These are phyloP conservation scores for Eutypa lata DNA, from an alignment of 2,329 filamentous ascomycete species.

Conservation along the genomic window DNA sequence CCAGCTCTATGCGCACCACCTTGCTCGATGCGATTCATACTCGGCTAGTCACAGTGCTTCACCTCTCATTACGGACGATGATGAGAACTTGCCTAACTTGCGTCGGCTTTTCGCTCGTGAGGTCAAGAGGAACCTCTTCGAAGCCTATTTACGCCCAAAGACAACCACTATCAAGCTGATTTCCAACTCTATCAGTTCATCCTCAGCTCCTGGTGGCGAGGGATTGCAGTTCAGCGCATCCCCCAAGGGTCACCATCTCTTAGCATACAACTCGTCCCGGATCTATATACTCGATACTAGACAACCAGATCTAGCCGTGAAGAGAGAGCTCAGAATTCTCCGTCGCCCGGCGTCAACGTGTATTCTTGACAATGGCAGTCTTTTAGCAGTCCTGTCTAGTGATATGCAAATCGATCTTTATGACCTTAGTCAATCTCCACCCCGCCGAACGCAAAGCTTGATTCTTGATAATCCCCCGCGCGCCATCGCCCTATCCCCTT, in stretches of 20 bases:
- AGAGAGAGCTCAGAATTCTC: constrained; percentile 75
- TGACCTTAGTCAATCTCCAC: constrained; percentile 61
- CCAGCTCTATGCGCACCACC: constrained; percentile 61
- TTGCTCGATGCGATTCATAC: constrained; percentile 59
- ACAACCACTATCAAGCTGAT: constrained; percentile 75
- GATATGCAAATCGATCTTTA: constrained; percentile 88
- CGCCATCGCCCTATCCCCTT: constrained; percentile 76
- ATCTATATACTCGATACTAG: constrained; percentile 75
- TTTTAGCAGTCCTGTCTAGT: constrained; percentile 76
- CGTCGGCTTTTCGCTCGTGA: constrained; percentile 66
- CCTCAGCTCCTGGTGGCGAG: constrained; percentile 78
- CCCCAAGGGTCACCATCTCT: constrained; percentile 67
- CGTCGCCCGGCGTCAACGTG: constrained; percentile 73
- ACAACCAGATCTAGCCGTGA: constrained; percentile 57
- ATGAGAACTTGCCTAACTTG: constrained; percentile 55
- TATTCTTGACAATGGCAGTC: constrained; percentile 72
- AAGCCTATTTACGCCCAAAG: constrained; percentile 68
- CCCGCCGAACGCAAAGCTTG: constrained; percentile 70
- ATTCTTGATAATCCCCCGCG: constrained; percentile 75
- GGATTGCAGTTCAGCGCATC: constrained; percentile 83
- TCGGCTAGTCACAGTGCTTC: constrained; percentile 43
- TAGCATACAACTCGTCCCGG: constrained; percentile 82
- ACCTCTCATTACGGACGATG: constrained; percentile 34
- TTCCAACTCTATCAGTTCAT: constrained; percentile 80
- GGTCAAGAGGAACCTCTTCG: constrained; percentile 74